These are phyloP conservation scores for Annulohypoxylon moriforme DNA, from an alignment of 495 filamentous ascomycete species.

Conservation along the genomic window DNA sequence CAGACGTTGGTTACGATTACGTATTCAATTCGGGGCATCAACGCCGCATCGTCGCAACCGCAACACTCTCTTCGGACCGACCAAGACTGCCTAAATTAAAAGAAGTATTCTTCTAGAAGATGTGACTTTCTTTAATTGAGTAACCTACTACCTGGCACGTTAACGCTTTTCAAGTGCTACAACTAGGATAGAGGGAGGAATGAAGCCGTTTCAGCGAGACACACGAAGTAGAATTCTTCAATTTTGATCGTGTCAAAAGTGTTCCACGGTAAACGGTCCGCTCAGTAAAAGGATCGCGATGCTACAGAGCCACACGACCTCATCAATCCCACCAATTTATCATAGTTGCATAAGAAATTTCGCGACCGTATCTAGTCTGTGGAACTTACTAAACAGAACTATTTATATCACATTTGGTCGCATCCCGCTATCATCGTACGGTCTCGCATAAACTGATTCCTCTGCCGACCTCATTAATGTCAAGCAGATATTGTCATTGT, in stretches of 20 bases:
- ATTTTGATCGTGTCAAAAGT: conserved; percentile 7
- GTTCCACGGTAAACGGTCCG: neutral
- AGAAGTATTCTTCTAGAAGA: conserved; percentile 33
- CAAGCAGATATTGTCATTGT: neutral
- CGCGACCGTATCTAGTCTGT: too few relatives aligned
- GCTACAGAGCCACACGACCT: conserved; percentile 14
- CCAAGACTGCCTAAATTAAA: conserved; percentile 23
- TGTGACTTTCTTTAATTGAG: conserved; percentile 27
- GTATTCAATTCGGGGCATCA: conserved; percentile 7
- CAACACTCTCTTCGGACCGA: conserved; percentile 17
- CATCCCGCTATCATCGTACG: neutral
- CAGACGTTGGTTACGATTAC: conserved; percentile 20
- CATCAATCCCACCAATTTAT: neutral
- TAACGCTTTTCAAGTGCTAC: neutral
- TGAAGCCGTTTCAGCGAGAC: conserved; percentile 21
- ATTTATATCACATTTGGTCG: conserved; percentile 12
- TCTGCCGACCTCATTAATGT: neutral
- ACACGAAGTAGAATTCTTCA: conserved; percentile 2
- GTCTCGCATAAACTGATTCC: neutral
- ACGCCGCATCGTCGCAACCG: conserved; percentile 21
- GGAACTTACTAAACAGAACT: neutral
- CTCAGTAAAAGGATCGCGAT: neutral
- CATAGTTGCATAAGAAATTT: neutral
- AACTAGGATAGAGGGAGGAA: neutral
- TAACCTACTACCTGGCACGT: too few relatives aligned